phyloP scores from a whole-genome alignment of 2,329 filamentous ascomycete species.

The Chrysosporium queenslandicum region DNA sequence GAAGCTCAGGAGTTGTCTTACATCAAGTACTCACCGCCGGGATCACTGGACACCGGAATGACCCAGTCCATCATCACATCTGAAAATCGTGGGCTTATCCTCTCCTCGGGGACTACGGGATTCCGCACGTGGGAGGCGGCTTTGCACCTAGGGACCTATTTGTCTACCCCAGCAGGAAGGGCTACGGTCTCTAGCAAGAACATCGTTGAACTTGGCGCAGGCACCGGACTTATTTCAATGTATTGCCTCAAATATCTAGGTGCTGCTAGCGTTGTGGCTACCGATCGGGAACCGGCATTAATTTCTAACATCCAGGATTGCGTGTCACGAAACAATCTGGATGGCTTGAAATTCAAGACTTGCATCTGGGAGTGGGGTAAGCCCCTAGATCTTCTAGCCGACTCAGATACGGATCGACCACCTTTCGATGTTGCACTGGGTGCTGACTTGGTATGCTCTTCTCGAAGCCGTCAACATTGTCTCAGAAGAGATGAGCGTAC shows the following conservation, averaged over 20 bases:
- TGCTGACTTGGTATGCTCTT: slow-evolving; percentile 32
- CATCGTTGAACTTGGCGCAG: slow-evolving; percentile 56
- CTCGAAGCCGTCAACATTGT: neutral
- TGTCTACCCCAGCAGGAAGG: slow-evolving; percentile 40
- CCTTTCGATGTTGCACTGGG: slow-evolving; percentile 32
- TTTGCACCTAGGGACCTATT: slow-evolving; percentile 52
- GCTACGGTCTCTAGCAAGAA: slow-evolving; percentile 42
- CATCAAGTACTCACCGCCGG: slow-evolving; percentile 56
- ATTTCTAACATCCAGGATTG: slow-evolving; percentile 34
- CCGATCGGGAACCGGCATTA: slow-evolving; percentile 48
- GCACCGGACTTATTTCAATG: slow-evolving; percentile 56
- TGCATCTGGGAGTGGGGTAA: slow-evolving; percentile 38
- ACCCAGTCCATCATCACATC: slow-evolving; percentile 31
- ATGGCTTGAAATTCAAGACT: slow-evolving; percentile 21
- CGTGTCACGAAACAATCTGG: slow-evolving; percentile 27
- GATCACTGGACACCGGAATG: slow-evolving; percentile 5
- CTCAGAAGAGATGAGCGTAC: neutral
- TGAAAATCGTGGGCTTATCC: slow-evolving; percentile 48
- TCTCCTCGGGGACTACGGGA: slow-evolving; percentile 53
- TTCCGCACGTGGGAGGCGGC: slow-evolving; percentile 62
- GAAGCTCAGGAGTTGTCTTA: slow-evolving; percentile 62
- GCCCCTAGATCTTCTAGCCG: slow-evolving; percentile 19
- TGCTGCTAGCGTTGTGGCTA: slow-evolving; percentile 47
- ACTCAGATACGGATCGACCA: neutral
- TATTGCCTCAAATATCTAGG: slow-evolving; percentile 51